Conservation (phyloP, 352 stramenopile species). For the Blastocystis sp. region DNA sequence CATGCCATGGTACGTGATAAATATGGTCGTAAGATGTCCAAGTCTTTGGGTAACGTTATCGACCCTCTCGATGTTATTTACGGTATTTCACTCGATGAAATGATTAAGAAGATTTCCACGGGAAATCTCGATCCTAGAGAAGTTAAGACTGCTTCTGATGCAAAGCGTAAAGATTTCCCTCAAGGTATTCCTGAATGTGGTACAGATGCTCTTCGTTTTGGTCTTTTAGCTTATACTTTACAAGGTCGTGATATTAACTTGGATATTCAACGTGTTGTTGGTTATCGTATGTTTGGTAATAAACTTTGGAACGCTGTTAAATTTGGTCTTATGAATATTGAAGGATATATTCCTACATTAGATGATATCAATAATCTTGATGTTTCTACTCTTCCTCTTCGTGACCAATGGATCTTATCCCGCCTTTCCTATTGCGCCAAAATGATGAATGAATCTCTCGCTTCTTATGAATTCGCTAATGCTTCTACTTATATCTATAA, state of each 20-base stretch:
- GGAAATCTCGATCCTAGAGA: constrained; percentile 87
- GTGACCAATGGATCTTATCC: constrained; percentile 63
- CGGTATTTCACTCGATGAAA: constrained; percentile 70
- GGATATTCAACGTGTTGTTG: constrained; percentile 92
- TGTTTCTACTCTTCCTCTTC: constrained; percentile 50
- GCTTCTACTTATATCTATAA: constrained; percentile 75
- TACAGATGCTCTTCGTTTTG: constrained; percentile 85
- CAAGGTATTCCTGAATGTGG: constrained; percentile 90
- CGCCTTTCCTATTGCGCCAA: constrained; percentile 51
- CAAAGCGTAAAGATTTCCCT: constrained; percentile 80
- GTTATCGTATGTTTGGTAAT: constrained; percentile 98
- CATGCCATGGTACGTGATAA: constrained; percentile 99
- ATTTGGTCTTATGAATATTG: constrained; percentile 86
- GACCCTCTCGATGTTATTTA: constrained; percentile 92
- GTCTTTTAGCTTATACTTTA: constrained; percentile 74
- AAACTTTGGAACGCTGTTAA: constrained; percentile 98
- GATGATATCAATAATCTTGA: constrained; percentile 38
- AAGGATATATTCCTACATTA: constrained; percentile 46
- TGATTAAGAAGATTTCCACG: constrained; percentile 71
- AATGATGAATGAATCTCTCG: constrained; percentile 59
- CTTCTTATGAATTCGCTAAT: constrained; percentile 78
- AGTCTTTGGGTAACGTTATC: constrained; percentile 96
- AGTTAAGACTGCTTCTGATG: constrained; percentile 77
- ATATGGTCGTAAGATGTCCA: constrained; percentile 96
- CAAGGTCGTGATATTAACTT: constrained; percentile 92